Evolutionary conservation across 495 filamentous ascomycete species (phyloP).

Genomic region (Penicillium riverlandense): DNA sequence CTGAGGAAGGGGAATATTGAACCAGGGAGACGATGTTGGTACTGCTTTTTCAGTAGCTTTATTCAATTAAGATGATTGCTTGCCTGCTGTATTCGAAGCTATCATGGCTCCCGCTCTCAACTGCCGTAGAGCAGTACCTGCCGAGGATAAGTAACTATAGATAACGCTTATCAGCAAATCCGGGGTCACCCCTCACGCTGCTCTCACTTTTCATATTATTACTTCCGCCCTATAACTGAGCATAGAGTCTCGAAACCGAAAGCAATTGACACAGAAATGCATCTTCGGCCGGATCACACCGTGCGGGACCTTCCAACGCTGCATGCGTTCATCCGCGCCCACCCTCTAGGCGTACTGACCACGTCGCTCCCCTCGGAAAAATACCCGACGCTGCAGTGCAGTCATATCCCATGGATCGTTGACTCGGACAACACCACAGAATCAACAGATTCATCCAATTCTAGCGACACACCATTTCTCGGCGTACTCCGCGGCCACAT

Average conservation of each 20-base stretch:
- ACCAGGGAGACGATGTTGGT: too few relatives aligned
- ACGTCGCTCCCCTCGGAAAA: conserved; percentile 36
- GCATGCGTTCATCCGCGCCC: conserved; percentile 35
- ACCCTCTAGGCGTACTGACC: conserved; percentile 44
- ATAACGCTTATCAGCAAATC: neutral
- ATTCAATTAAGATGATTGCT: too few relatives aligned
- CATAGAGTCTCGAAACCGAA: neutral
- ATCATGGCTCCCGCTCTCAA: too few relatives aligned
- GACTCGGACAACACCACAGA: conserved; percentile 14
- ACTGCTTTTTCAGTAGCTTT: too few relatives aligned
- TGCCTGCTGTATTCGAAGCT: too few relatives aligned
- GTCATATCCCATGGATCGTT: conserved; percentile 44
- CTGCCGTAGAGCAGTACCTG: too few relatives aligned
- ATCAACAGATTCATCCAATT: neutral
- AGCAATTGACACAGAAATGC: conserved; percentile 25
- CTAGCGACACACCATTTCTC: neutral
- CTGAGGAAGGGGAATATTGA: too few relatives aligned
- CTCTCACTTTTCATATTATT: neutral
- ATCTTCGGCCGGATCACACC: conserved; percentile 39
- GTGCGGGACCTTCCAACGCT: conserved; percentile 30
- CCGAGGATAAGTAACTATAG: too few relatives aligned
- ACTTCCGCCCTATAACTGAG: too few relatives aligned
- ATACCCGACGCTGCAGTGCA: conserved; percentile 37
- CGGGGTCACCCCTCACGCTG: conserved; percentile 2
- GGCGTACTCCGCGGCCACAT: conserved; percentile 39